Conservation (phyloP, 805 yeast genomes). For the Cyberlindnera petersonii region DNA sequence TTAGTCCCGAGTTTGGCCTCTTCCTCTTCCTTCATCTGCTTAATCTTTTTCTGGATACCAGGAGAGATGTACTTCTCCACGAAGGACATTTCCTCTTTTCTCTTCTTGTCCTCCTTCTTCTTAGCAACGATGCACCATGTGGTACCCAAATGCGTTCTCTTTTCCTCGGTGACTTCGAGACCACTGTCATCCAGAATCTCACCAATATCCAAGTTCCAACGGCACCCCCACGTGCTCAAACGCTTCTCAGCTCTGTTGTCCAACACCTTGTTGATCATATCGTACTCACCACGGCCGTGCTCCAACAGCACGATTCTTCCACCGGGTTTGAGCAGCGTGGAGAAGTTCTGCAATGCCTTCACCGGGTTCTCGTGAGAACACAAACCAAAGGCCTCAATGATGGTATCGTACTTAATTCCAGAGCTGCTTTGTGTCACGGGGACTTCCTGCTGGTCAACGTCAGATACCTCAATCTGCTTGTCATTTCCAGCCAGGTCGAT, state of each 20-base stretch:
- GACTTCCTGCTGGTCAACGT: slow-evolving; percentile 25
- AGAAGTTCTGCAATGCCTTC: slow-evolving; percentile 71
- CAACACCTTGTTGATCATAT: slow-evolving; percentile 70
- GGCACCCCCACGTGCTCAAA: slow-evolving; percentile 90
- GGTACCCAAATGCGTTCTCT: slow-evolving; percentile 84
- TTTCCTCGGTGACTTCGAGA: slow-evolving; percentile 74
- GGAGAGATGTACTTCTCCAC: slow-evolving; percentile 46
- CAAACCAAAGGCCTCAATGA: slow-evolving; percentile 89
- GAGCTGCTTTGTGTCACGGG: slow-evolving; percentile 25
- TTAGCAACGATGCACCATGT: slow-evolving; percentile 84
- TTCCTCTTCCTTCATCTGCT: slow-evolving; percentile 18
- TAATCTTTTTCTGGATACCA: slow-evolving; percentile 30
- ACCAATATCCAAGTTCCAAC: slow-evolving; percentile 95
- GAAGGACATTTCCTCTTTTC: slow-evolving; percentile 44
- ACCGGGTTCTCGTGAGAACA: slow-evolving; percentile 97
- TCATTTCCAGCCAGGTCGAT: slow-evolving; percentile 45
- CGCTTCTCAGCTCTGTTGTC: slow-evolving; percentile 82
- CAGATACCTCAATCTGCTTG: slow-evolving; percentile 18
- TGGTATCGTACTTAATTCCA: slow-evolving; percentile 75
- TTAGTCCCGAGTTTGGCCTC: slow-evolving; percentile 1
- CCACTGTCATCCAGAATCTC: slow-evolving; percentile 82
- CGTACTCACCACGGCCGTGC: slow-evolving; percentile 86
- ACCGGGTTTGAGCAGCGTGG: slow-evolving; percentile 71
- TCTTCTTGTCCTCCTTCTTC: slow-evolving; percentile 60
- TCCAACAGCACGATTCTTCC: slow-evolving; percentile 86